Base-by-base conservation (phyloP, 1,284 basidiomycete species). In the Volvariella volvacea region DNA sequence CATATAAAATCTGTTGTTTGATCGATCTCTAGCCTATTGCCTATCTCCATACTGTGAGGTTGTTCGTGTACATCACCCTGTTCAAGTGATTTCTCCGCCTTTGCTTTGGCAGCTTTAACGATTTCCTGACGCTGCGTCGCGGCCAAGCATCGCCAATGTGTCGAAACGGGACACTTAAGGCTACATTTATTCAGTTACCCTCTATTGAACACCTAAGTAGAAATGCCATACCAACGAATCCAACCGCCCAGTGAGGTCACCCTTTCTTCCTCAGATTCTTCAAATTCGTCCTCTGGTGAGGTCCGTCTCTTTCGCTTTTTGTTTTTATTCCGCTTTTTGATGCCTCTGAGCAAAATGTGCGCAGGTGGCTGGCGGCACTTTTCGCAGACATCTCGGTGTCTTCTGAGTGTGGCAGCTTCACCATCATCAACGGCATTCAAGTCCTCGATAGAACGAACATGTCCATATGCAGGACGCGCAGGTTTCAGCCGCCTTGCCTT, bases 111-210 rank as follows among this genome's bases (percentile, higher is more conserved):
- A 40, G 80, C 83, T 48, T 73, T 77, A 14, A 85, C 62, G 34
- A 93, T 85, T 50, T 89, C 87, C 32, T 83, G 78, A 34, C 78
- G 78, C 56, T 90, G 83, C 14, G 67, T 68, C 31, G 58, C 62
- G 10, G 78, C 74, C 12, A 93, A 67, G 58, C 92, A 94, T 25
- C 67, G 73, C 88, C 88, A 94, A 59, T 94, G 91, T 25, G 77
- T 78, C 10, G 76, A 70, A 19, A 89, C 75, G 10, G 83, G 81
- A 52, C 91, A 94, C 59, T 78, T 83, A 37, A 89, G 65, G 56
- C 86, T 89, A 41, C 14, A 30, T 47, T 39, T 12, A 12, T 28
- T 28, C 6, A 28, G 25, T 6, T 19, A 43, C 20, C n/a, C n/a
- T n/a, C n/a, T n/a, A n/a, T n/a, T n/a, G n/a, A n/a, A n/a, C n/a